Evolutionary conservation across 2,329 filamentous ascomycete genomes (phyloP), one percentile per base, ranked within the genome.

Genomic region (Aspergillus arachidicola): DNA sequence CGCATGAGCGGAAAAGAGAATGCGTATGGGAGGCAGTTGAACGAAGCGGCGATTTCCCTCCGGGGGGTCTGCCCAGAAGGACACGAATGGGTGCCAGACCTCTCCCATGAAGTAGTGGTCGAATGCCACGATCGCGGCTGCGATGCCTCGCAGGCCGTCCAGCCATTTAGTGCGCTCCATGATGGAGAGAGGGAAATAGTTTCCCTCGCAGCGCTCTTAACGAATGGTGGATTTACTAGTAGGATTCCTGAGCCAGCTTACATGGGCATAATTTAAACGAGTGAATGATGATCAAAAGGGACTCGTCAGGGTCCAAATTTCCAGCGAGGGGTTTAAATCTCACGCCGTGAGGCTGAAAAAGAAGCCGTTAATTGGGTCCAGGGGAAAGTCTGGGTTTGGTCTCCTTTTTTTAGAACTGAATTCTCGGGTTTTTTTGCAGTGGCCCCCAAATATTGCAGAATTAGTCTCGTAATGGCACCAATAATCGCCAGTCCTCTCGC

Each of bases 11-110:
- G 76, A 73, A 38, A 80, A 71, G 11, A 75, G 57, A 2, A 81
- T 66, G 0, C 78, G 77, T 26, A 81, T 59, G 4, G 80, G 71
- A 1, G 79, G 79, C n/a, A 80, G 69, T 63, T 79, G 77, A 2
- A 69, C 60, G n/a, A 70, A 56, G 12, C 57, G 68, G 0, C 64
- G 59, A 50, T 70, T 69, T 6, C 57, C 60, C 6, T 65, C 62
- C 6, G 68, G 61, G 2, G 69, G 68, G 21, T 64, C 66, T 14
- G 65, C 60, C 69, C 70, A 71, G 56, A 61, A 72, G 0, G 70
- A 71, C 36, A 62, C 51, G 48, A 70, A 72, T 7, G 69, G 66
- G 43, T 61, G 58, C 58, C 62, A 63, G 21, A 72, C 57, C 3
- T 69, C 69, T 55, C 66, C 64, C 68, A 70, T 68, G 54, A 71